These are phyloP conservation scores for Paxillus rubicundulus DNA, from an alignment of 768 basidiomycete species.

Conservation along the genomic window DNA sequence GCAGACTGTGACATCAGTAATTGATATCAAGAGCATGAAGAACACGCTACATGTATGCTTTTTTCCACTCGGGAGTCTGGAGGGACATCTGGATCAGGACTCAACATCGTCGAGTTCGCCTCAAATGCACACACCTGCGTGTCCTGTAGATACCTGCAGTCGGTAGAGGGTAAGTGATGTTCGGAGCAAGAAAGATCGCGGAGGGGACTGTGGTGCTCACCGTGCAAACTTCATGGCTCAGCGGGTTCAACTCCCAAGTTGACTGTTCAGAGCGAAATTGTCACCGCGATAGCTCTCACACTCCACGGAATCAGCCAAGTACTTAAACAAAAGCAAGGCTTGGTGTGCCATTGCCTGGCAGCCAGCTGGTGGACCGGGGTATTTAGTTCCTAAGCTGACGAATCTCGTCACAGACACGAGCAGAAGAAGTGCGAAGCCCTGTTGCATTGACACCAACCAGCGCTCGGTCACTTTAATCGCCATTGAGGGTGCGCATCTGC, in stretches of 20 bases:
- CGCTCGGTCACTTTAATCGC: not conserved
- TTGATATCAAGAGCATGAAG: not conserved
- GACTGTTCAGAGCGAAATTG: not conserved
- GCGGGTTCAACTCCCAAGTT: not conserved
- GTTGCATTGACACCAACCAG: not conserved
- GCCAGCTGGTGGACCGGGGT: not conserved
- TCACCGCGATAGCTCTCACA: not conserved
- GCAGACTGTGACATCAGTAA: not conserved
- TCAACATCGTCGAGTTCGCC: not conserved
- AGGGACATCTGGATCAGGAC: not conserved
- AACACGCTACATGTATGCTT: conserved; percentile 30
- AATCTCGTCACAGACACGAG: not conserved
- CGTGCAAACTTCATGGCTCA: conserved; percentile 56
- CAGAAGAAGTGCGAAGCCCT: not conserved
- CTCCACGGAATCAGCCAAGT: not conserved
- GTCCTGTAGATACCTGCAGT: conserved; percentile 61
- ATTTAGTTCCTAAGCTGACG: not conserved
- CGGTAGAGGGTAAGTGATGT: not conserved
- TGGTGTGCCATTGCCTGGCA: not conserved
- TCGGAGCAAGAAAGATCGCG: not conserved
- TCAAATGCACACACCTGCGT: conserved; percentile 48
- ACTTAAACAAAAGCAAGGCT: conserved; percentile 2
- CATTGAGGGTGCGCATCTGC: no score
- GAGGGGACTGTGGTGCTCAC: conserved; percentile 32
- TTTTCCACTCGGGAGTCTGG: conserved; percentile 64